Conservation (phyloP, 2,329 filamentous ascomycete genomes). For the Trichophyton mentagrophytes region DNA sequence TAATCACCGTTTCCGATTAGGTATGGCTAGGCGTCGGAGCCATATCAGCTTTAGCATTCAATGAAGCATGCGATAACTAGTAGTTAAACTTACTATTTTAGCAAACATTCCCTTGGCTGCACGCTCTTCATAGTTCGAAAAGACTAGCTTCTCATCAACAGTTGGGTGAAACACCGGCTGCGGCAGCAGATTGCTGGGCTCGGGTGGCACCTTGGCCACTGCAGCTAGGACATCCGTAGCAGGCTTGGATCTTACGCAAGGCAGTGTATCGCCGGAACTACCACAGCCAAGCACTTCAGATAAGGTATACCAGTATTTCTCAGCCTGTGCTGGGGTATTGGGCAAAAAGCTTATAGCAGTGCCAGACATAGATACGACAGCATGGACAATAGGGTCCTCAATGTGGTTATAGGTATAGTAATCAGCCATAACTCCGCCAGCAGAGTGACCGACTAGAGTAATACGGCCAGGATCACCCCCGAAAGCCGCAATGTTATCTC, state of each 20-base stretch:
- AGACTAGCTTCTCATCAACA: conserved; percentile 28
- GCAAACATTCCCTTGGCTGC: conserved; percentile 23
- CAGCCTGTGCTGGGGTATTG: conserved; percentile 8
- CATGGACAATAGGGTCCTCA: conserved; percentile 13
- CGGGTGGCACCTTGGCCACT: conserved; percentile 7
- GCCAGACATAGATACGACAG: conserved; percentile 13
- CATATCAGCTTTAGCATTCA: not conserved
- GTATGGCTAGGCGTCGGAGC: conserved; percentile 13
- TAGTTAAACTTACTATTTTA: conserved; percentile 18
- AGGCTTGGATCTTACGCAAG: conserved; percentile 10
- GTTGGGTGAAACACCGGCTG: conserved; percentile 28
- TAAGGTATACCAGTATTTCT: conserved; percentile 9
- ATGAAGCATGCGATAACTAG: not conserved
- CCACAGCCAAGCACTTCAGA: conserved; percentile 11
- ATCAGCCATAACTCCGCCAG: conserved; percentile 23
- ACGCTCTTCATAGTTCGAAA: conserved; percentile 25
- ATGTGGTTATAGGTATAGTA: conserved; percentile 5
- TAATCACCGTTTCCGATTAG: conserved; percentile 12
- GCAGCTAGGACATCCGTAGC: conserved; percentile 6
- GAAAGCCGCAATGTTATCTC: conserved; percentile 30
- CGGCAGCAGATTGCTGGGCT: conserved; percentile 7
- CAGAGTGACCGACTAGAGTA: conserved; percentile 37
- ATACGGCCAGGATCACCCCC: conserved; percentile 31
- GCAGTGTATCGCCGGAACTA: conserved; percentile 5
- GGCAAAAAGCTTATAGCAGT: conserved; percentile 25